Evolutionary conservation across 2,329 filamentous ascomycete species (phyloP).

Genomic region (Capronia coronata): DNA sequence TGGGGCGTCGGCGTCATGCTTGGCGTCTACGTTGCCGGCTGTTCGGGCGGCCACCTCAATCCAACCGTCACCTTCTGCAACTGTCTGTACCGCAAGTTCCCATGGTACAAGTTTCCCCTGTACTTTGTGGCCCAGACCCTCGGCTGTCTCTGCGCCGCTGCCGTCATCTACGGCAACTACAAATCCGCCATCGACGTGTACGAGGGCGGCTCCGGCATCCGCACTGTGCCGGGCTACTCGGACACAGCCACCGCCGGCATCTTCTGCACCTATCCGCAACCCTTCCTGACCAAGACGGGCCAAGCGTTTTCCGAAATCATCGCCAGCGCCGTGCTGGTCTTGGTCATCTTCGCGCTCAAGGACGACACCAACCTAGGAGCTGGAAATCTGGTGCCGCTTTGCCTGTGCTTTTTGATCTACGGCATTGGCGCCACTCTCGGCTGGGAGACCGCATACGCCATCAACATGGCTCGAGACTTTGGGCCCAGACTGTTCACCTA

Average conservation of each 20-base stretch:
- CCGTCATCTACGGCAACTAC: conserved; percentile 52
- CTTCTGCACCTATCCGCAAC: conserved; percentile 61
- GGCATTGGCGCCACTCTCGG: conserved; percentile 62
- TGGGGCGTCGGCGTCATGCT: conserved; percentile 56
- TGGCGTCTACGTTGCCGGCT: conserved; percentile 55
- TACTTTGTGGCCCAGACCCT: conserved; percentile 57
- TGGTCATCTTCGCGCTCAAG: conserved; percentile 59
- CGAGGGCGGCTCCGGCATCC: conserved; percentile 51
- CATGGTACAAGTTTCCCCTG: conserved; percentile 57
- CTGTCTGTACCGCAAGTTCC: conserved; percentile 53
- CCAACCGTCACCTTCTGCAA: conserved; percentile 60
- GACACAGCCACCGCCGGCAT: conserved; percentile 55
- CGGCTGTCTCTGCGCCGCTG: conserved; percentile 53
- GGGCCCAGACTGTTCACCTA: conserved; percentile 57
- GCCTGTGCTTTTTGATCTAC: conserved; percentile 61
- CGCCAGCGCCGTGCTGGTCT: conserved; percentile 55
- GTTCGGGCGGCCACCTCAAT: conserved; percentile 53
- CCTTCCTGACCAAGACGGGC: conserved; percentile 54
- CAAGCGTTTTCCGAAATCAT: conserved; percentile 63
- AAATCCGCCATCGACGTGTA: conserved; percentile 53
- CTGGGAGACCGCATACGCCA: conserved; percentile 64
- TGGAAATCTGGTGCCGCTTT: conserved; percentile 49
- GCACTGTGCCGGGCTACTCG: conserved; percentile 51
- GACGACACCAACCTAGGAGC: conserved; percentile 48
- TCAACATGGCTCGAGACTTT: conserved; percentile 61